Base-by-base conservation (phyloP, 1,284 basidiomycete species). In the Ustilago lituana region DNA sequence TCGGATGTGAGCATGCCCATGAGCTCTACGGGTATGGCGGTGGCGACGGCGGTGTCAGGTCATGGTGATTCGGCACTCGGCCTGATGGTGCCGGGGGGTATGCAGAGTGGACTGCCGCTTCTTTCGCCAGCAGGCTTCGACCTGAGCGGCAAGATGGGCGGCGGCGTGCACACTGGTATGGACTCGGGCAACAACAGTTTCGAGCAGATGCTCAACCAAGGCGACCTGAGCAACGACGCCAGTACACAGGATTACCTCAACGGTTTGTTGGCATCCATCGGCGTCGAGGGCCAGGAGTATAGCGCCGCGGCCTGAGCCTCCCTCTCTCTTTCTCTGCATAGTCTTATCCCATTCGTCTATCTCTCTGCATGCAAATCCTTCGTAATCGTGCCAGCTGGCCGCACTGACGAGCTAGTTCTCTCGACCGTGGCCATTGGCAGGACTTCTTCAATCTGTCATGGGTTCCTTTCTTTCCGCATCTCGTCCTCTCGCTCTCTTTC, bases 181-280 rank as follows among this genome's bases (percentile, higher is more conserved):
- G 52, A 56, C 37, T 64, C 62, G 38, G 58, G 59, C 59, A 58
- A 55, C 47, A 68, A 51, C 44, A 69, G 66, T 52, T 68, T 68
- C 36, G 65, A 69, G 49, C 47, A 50, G 32, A 67, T 63, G 59
- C 45, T 63, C 35, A 38, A 62, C 47, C 55, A 58, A 15, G 48
- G 39, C 20, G 58, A 62, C 22, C 65, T 62, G 19, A 60, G 40
- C 63, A 50, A 63, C 48, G 69, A 66, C 23, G 55, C 53, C 32
- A 62, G 46, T 20, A 60, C 69, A 12, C 64, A 66, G 38, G 63
- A 72, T 33, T 72, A 72, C 17, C 64, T 72, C 3, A 59, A 67
- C 17, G 63, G 58, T 15, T 40, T 72, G 24, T 37, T 72, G 17
- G 58, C 69, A n/a, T 72, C 69, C 23, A 72, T 72, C 39, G 69